Conservation (phyloP, 768 basidiomycete species). For the Psilocybe azurescens region DNA sequence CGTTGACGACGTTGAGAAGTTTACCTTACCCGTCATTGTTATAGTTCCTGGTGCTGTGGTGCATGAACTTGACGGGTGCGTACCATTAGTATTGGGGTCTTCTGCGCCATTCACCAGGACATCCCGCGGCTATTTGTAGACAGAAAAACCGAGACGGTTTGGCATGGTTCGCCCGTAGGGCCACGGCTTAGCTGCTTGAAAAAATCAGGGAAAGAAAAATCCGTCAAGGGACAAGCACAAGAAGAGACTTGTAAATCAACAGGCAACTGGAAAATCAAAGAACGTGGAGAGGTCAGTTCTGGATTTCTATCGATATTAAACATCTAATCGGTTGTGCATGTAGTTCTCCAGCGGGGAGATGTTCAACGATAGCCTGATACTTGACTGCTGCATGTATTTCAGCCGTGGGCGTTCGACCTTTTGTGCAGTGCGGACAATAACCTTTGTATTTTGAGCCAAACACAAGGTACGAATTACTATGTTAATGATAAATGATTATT, state of each 20-base stretch:
- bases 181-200: conserved; percentile 70
- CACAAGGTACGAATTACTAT: conserved; percentile 29
- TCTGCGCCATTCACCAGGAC: not conserved
- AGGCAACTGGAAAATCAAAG: conserved; percentile 62
- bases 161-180: conserved; percentile 71
- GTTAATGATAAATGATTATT: not conserved
- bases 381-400: conserved; percentile 79
- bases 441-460: conserved; percentile 51
- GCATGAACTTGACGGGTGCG: conserved; percentile 75
- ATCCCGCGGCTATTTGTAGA: conserved; percentile 29
- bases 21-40: conserved; percentile 55
- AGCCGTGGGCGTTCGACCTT: conserved; percentile 52
- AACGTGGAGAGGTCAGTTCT: conserved; percentile 47
- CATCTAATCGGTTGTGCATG: conserved; percentile 5
- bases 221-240: conserved; percentile 64
- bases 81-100: not conserved
- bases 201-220: conserved; percentile 61
- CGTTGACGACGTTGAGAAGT: conserved; percentile 61
- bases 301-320: not conserved
- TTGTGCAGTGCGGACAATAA: conserved; percentile 76
- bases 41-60: conserved; percentile 80
- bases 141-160: conserved; percentile 52
- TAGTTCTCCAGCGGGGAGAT: conserved; percentile 37
- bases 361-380: conserved; percentile 71
- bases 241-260: conserved; percentile 67